Base-by-base conservation (phyloP, 371 early-diverging fungal genomes). In the Chytridium lagenaria region DNA sequence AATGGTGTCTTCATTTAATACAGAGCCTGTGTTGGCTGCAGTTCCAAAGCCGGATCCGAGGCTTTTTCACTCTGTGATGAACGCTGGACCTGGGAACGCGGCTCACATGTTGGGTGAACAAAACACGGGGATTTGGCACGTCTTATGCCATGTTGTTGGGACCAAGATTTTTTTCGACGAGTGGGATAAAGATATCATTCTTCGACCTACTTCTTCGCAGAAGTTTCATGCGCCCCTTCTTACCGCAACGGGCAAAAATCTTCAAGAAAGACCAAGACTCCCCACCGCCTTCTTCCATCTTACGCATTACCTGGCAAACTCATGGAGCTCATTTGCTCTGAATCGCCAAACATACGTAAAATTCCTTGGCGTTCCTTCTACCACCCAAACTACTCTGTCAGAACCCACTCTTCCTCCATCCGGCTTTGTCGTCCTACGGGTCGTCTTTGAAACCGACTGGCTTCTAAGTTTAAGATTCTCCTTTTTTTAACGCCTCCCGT, bases 401-500 rank as follows among this genome's bases (percentile, higher is more conserved):
- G 75, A 49, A 26, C 2, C 63, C 23, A 36, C 31, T 26, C 3
- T 28, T 38, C n/a, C 59, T 31, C 81, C 85, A 0, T 65, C 75
- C 22, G 85, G 85, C 0, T 82, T 82, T 61, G 78, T 74, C 38
- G 59, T 80, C 1, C 68, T 81, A 28, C 74, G 77, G 12, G 28
- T 83, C 19, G 67, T 69, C 19, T 77, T 67, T 49, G 82, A 83
- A 69, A 82, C 81, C 0, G 83, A 85, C 38, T 80, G 75, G 65
- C 61, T 83, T 0, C 36, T 80, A 37, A 68, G 75, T 31, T 66
- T 85, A 0, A 64, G 68, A 40, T 10, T 76, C 15, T 70, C 79
- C 33, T 89, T 89, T 67, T n/a, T 91, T 90, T 68, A 86, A 87
- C 40, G 78, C 82, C 1, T 74, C 76, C 15, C 30, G 70, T 0